Conservation (phyloP, 2,329 filamentous ascomycete species). For the Cladosporium sphaerospermum region DNA sequence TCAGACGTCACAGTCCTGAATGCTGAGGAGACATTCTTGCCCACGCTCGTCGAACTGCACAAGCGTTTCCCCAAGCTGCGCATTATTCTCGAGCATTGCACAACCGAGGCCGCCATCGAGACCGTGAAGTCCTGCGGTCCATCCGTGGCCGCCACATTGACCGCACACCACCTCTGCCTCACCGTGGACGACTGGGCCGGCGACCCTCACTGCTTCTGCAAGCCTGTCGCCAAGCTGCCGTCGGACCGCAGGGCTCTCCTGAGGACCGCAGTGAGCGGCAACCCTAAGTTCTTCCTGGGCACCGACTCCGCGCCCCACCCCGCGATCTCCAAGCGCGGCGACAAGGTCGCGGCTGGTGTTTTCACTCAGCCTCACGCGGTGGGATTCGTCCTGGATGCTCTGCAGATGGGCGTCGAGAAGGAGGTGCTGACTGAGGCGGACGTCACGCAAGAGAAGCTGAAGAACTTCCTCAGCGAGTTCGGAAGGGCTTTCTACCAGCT, state of each 20-base stretch:
- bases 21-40: conserved; percentile 72
- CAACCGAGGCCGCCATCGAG: conserved; percentile 72
- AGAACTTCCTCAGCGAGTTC: conserved; percentile 52
- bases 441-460: conserved; percentile 48
- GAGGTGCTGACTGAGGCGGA: conserved; percentile 49
- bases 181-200: conserved; percentile 67
- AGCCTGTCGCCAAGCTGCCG: conserved; percentile 59
- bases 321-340: conserved; percentile 53
- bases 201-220: conserved; percentile 74
- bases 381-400: conserved; percentile 57
- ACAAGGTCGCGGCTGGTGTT: conserved; percentile 61
- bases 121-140: conserved; percentile 71
- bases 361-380: conserved; percentile 71
- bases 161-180: conserved; percentile 77
- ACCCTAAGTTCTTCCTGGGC: conserved; percentile 66
- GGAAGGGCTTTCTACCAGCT: conserved; percentile 55
- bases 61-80: conserved; percentile 65
- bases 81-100: conserved; percentile 74
- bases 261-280: conserved; percentile 53
- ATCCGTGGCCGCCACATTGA: conserved; percentile 74
- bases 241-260: conserved; percentile 67
- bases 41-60: conserved; percentile 69
- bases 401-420: conserved; percentile 56
- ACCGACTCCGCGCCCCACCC: conserved; percentile 69
- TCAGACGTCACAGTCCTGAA: conserved; percentile 47